Evolutionary conservation across 768 basidiomycete species (phyloP).

Genomic region (Lactarius indigo): DNA sequence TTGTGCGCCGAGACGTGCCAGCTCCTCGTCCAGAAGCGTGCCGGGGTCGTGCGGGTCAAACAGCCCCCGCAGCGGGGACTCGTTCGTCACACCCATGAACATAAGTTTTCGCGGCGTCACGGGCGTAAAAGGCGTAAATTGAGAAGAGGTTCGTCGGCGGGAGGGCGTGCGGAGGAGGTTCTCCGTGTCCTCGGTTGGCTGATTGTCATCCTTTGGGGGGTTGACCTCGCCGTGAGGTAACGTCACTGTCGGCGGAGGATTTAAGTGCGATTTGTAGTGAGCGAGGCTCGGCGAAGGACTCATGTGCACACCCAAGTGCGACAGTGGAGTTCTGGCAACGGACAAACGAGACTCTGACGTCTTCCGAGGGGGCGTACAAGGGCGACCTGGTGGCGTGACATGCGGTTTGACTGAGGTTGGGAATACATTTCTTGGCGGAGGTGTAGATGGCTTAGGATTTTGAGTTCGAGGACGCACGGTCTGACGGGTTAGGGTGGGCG

Average conservation of each 20-base stretch:
- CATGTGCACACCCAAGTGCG: conserved; percentile 66
- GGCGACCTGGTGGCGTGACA: conserved; percentile 38
- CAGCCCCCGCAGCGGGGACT: conserved; percentile 47
- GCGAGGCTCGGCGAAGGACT: conserved; percentile 61
- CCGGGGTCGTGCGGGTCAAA: conserved; percentile 73
- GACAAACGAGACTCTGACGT: conserved; percentile 43
- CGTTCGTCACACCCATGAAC: conserved; percentile 33
- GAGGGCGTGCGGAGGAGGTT: conserved; percentile 44
- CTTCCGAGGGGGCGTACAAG: conserved; percentile 38
- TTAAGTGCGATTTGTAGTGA: conserved; percentile 66
- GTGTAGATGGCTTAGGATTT: conserved; percentile 9
- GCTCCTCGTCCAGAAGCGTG: conserved; percentile 66
- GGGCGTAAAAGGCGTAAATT: conserved; percentile 31
- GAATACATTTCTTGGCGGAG: conserved; percentile 9
- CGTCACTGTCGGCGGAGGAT: conserved; percentile 50
- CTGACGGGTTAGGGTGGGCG: conserved; percentile 24
- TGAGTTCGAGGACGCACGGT: conserved; percentile 5
- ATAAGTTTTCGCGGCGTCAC: conserved; percentile 45
- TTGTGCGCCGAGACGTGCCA: conserved; percentile 42
- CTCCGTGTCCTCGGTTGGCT: conserved; percentile 25
- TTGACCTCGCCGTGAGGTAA: conserved; percentile 35
- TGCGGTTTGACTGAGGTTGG: conserved; percentile 14
- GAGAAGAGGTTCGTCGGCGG: conserved; percentile 37
- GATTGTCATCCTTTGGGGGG: conserved; percentile 35
- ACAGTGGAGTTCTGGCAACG: conserved; percentile 61